A percentile compares a stretch with the other conserved stretches of the same genome.
Conservation (phyloP, 192 early-diverging fungal genomes). For the Coemansia sp. region DNA sequence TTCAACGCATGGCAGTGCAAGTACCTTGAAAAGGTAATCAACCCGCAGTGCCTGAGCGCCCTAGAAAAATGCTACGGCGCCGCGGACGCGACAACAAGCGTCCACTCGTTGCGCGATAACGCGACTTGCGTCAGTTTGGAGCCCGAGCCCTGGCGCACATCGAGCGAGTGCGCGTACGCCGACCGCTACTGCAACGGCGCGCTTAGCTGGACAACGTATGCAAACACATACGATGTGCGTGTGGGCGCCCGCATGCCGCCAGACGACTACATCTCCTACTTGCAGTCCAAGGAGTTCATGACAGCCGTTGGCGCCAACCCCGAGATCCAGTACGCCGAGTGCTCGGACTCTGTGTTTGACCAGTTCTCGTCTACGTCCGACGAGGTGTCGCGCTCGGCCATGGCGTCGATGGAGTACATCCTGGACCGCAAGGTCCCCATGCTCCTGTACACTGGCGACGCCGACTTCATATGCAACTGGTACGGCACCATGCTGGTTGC, state of each 20-base stretch:
- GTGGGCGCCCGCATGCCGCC: conserved; percentile 57
- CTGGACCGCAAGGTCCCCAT: conserved; percentile 59
- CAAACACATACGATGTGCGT: conserved; percentile 69
- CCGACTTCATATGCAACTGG: conserved; percentile 81
- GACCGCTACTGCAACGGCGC: conserved; percentile 45
- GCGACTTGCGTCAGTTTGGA: conserved; percentile 11
- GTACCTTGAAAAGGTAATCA: conserved; percentile 46
- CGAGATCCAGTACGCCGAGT: conserved; percentile 36
- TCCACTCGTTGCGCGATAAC: conserved; percentile 1
- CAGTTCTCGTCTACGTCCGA: conserved; percentile 42
- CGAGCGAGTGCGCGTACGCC: conserved; percentile 21
- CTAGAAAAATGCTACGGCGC: conserved; percentile 57
- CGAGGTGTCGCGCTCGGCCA: conserved; percentile 52
- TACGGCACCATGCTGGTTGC: conserved; percentile 45
- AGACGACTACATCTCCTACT: conserved; percentile 60
- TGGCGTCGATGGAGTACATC: conserved; percentile 51
- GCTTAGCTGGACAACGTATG: conserved; percentile 55
- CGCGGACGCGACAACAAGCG: not conserved
- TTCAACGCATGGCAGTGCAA: conserved; percentile 25
- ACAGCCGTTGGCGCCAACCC: conserved; percentile 56
- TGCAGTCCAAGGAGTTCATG: conserved; percentile 55
- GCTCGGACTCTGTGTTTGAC: conserved; percentile 58
- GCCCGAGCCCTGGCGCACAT: conserved; percentile 24
- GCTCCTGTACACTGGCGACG: conserved; percentile 77
- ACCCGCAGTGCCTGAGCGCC: conserved; percentile 48